These are phyloP conservation scores for Epichloe bromicola DNA, from an alignment of 2,329 filamentous ascomycete genomes.

Conservation along the genomic window DNA sequence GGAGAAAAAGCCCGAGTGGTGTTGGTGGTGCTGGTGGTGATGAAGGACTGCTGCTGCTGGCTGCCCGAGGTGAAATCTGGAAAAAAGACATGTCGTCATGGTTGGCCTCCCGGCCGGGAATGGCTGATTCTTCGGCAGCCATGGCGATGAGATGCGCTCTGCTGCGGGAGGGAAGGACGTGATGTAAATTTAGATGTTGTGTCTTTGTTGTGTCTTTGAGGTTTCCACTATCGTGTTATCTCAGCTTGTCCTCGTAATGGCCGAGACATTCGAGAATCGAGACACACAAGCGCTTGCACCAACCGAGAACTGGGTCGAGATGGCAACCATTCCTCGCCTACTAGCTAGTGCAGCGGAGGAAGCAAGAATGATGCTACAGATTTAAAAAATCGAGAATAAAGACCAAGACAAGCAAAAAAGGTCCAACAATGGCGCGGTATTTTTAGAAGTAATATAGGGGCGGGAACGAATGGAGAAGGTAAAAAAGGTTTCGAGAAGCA, in stretches of 20 bases:
- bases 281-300: conserved; percentile 5
- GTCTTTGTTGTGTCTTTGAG: neutral
- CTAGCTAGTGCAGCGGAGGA: neutral
- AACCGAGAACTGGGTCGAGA: neutral
- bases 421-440: neutral
- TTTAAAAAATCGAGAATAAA: no score
- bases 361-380: neutral
- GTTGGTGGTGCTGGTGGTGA: conserved; percentile 2
- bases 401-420: neutral
- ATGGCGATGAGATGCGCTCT: conserved; percentile 1
- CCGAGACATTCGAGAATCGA: conserved; percentile 11
- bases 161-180: neutral
- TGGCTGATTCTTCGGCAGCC: neutral
- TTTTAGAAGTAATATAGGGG: no score
- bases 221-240: neutral
- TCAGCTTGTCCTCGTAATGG: conserved; percentile 9
- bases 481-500: neutral
- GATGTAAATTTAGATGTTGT: neutral
- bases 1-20: conserved; percentile 9
- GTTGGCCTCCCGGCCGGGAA: neutral
- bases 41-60: no score
- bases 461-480: neutral
- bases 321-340: neutral
- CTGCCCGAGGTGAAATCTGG: no score
- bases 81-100: no score